These are phyloP conservation scores for Cunninghamia lanceolata DNA, from an alignment of 75 land plant genomes.

Conservation along the genomic window DNA sequence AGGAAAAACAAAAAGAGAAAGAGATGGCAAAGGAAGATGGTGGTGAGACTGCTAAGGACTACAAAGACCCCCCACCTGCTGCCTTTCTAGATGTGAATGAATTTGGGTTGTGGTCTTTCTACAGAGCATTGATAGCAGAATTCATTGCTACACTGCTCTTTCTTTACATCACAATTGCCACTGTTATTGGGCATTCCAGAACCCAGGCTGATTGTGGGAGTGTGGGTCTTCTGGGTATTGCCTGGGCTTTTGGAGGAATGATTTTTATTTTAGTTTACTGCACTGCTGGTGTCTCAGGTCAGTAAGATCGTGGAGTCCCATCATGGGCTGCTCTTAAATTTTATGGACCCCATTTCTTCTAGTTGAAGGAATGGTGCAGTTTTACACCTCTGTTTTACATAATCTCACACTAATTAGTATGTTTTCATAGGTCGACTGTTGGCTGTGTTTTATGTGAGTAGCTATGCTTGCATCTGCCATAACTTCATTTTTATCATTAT, in stretches of 20 bases:
- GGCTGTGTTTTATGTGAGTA: too few relatives aligned
- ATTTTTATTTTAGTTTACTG: slow-evolving; percentile 47
- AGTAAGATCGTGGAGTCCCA: not conserved
- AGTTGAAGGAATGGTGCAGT: not conserved
- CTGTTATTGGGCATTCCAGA: slow-evolving; percentile 49
- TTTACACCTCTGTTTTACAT: not conserved
- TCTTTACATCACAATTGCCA: slow-evolving; percentile 59
- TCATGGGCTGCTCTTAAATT: not conserved
- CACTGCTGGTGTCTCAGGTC: slow-evolving; percentile 62
- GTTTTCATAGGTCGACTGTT: too few relatives aligned
- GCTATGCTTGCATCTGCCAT: not conserved
- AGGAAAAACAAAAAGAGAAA: not conserved
- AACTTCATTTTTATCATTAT: not conserved
- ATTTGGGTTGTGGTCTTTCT: slow-evolving; percentile 64
- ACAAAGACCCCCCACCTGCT: slow-evolving; percentile 56
- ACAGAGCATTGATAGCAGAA: slow-evolving; percentile 72
- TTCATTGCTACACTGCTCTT: slow-evolving; percentile 69
- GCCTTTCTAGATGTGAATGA: slow-evolving; percentile 43
- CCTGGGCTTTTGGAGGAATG: slow-evolving; percentile 69
- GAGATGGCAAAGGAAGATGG: slow-evolving; percentile 14
- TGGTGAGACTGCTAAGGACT: slow-evolving; percentile 30
- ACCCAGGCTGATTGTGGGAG: slow-evolving; percentile 35
- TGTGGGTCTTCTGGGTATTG: slow-evolving; percentile 66
- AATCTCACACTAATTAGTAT: too few relatives aligned
- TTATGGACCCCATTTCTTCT: not conserved